These are phyloP conservation scores for Citrus hindsii DNA, from an alignment of 345 rosid genomes.

Conservation along the genomic window DNA sequence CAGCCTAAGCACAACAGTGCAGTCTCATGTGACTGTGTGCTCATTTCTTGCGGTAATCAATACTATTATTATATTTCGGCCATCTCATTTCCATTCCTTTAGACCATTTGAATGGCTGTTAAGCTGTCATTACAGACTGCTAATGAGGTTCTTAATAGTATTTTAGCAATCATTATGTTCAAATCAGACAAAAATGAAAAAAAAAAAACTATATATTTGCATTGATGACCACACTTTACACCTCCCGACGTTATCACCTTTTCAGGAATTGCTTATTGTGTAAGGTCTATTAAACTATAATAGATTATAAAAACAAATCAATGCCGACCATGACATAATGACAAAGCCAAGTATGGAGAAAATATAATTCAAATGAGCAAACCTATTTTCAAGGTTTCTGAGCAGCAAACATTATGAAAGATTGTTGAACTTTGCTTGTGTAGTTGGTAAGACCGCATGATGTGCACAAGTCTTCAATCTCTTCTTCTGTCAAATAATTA, in stretches of 20 bases:
- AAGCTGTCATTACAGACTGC: constrained; percentile 4
- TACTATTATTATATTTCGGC: not conserved
- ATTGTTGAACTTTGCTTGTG: constrained; percentile 49
- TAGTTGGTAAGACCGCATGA: constrained; percentile 83
- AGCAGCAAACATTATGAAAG: constrained; percentile 90
- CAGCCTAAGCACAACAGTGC: not conserved
- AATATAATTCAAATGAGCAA: constrained; percentile 16
- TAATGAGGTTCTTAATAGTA: not conserved
- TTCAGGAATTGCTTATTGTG: constrained; percentile 10
- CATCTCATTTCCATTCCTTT: not conserved
- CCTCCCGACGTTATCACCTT: constrained; percentile 17
- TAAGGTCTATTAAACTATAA: not conserved
- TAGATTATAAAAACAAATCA: constrained; percentile 1
- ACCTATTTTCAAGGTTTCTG: constrained; percentile 63
- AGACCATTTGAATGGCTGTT: constrained; percentile 7
- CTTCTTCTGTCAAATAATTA: constrained; percentile 62
- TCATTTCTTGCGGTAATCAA: not conserved
- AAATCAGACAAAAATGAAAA: constrained; percentile 4
- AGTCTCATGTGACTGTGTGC: not conserved
- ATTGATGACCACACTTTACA: constrained; percentile 18
- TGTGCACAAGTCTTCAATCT: constrained; percentile 76
- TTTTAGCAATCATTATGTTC: constrained; percentile 9
- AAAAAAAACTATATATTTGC: not conserved
- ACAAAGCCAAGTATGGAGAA: constrained; percentile 11
- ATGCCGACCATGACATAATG: not conserved